phyloP scores from a whole-genome alignment of 805 yeast species.

The Myxozyma neotropica region DNA sequence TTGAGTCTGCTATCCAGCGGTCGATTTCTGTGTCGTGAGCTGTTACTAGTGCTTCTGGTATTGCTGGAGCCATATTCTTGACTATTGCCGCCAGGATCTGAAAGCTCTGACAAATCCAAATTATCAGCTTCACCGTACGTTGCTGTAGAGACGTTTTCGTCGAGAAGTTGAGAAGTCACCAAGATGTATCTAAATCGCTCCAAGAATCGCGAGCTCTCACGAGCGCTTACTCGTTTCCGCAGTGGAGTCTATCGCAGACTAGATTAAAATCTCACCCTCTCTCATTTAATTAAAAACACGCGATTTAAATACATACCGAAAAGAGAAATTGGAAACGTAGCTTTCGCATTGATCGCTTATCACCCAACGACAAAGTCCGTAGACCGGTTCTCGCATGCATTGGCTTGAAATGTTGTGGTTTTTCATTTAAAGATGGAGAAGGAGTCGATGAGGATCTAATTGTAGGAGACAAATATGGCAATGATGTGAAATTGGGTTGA shows the following conservation, averaged over 20 bases:
- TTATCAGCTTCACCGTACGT: background rate
- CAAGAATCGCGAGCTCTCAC: conserved; percentile 45
- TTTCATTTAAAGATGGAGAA: background rate
- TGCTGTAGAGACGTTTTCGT: conserved; percentile 40
- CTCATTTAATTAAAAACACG: no score
- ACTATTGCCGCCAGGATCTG: background rate
- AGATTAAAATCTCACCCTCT: no score
- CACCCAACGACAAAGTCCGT: conserved; percentile 16
- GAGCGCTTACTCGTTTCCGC: conserved; percentile 13
- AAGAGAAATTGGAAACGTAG: conserved; percentile 27
- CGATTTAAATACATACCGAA: no score
- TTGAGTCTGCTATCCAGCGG: background rate
- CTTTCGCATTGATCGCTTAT: conserved; percentile 19
- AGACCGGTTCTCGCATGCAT: background rate
- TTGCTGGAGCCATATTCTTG: background rate
- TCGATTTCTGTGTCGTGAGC: background rate
- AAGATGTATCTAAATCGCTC: conserved; percentile 57
- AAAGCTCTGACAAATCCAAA: background rate
- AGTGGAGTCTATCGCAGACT: conserved; percentile 29
- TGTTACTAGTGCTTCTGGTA: background rate
- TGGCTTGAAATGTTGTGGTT: background rate
- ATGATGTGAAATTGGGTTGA: background rate
- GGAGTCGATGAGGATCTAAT: background rate
- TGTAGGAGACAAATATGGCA: background rate
- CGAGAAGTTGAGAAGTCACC: conserved; percentile 53